Conservation (phyloP, 2,329 filamentous ascomycete genomes). For the Fusarium austroafricanum region DNA sequence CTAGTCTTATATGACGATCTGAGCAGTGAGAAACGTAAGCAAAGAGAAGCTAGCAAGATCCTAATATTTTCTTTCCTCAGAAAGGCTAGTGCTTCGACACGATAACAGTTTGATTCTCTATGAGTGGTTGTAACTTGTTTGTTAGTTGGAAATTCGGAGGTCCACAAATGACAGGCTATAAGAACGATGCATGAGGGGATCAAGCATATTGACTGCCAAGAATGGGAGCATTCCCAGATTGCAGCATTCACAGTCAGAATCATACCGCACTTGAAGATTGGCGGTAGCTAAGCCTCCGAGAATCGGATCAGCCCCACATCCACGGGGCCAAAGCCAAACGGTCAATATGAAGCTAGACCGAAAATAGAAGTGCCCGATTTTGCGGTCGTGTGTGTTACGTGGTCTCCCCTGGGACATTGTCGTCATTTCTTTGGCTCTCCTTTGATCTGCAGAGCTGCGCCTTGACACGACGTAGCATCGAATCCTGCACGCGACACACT, state of each 20-base stretch:
- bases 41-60: no score
- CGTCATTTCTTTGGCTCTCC: slow-evolving; percentile 10
- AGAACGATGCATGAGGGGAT: background rate
- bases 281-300: background rate
- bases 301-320: background rate
- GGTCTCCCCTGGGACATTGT: background rate
- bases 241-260: no score
- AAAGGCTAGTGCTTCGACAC: no score
- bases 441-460: no score
- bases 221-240: background rate
- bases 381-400: background rate
- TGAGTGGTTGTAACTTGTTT: no score
- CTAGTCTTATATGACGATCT: no score
- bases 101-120: no score
- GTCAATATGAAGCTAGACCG: background rate
- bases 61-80: no score
- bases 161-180: background rate
- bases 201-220: background rate
- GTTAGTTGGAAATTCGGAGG: background rate
- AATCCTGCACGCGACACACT: background rate
- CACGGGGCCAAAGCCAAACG: background rate
- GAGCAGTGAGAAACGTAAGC: no score
- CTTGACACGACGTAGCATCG: background rate
- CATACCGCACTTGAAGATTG: background rate
- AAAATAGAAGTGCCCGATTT: slow-evolving; percentile 13